A percentile compares a stretch with the other conserved stretches of the same genome.
These are phyloP conservation scores for Candida hungchunana DNA, from an alignment of 805 yeast species.

Conservation along the genomic window DNA sequence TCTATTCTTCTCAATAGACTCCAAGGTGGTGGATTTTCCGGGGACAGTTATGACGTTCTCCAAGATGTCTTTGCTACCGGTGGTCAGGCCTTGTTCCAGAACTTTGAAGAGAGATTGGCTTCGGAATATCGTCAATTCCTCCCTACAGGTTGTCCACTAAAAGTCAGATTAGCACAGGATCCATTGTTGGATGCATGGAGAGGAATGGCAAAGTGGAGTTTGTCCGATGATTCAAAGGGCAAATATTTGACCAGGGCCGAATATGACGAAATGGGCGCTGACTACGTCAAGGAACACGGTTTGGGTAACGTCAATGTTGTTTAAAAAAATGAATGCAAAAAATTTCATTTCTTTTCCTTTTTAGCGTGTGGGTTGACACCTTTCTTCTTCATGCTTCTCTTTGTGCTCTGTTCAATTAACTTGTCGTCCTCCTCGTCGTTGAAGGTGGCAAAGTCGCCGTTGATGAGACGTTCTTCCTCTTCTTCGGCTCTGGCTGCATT, in stretches of 20 bases:
- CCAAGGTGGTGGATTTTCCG: slow-evolving; percentile 50
- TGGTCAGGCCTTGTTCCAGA: slow-evolving; percentile 66
- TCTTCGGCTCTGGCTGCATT: slow-evolving; percentile 75
- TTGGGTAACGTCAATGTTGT: slow-evolving; percentile 50
- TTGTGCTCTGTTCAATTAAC: slow-evolving; percentile 65
- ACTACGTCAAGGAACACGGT: slow-evolving; percentile 81
- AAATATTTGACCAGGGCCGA: slow-evolving; percentile 62
- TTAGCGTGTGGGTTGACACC: slow-evolving; percentile 61
- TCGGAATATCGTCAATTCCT: slow-evolving; percentile 66
- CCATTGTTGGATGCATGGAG: slow-evolving; percentile 85
- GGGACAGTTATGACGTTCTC: slow-evolving; percentile 48
- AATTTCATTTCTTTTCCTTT: slow-evolving; percentile 20
- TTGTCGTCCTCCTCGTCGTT: slow-evolving; percentile 71
- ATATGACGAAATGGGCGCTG: slow-evolving; percentile 86
- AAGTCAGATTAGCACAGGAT: slow-evolving; percentile 59
- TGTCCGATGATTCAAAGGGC: slow-evolving; percentile 38
- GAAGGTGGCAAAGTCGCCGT: slow-evolving; percentile 82
- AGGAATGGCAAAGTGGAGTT: slow-evolving; percentile 85
- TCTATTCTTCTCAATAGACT: slow-evolving; percentile 59
- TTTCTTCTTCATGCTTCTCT: slow-evolving; percentile 58
- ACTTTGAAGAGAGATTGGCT: slow-evolving; percentile 62
- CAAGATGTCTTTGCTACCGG: slow-evolving; percentile 82
- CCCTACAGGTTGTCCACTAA: slow-evolving; percentile 61
- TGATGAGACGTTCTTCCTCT: slow-evolving; percentile 71
- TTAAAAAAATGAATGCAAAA: background rate